phyloP scores from a whole-genome alignment of 2,329 filamentous ascomycete species.

The Colletotrichum shisoi region DNA sequence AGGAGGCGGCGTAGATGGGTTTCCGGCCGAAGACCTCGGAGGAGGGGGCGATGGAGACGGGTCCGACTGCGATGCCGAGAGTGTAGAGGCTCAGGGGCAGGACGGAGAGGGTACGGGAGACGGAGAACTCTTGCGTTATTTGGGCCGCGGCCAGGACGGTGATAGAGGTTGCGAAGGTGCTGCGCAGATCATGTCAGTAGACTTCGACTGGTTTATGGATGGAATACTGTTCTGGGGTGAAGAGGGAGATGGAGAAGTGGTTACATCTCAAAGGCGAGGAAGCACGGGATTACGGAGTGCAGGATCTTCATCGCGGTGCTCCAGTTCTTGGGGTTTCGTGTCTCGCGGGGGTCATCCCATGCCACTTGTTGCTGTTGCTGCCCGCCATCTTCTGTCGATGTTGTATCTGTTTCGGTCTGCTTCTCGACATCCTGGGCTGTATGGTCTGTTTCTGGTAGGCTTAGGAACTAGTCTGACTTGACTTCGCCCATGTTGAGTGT shows the following conservation, averaged over 20 bases:
- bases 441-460: not conserved
- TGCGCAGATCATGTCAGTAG: not conserved
- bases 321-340: slow-evolving; percentile 39
- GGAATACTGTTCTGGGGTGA: too few species aligned
- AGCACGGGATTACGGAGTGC: slow-evolving; percentile 38
- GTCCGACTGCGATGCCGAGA: slow-evolving; percentile 77
- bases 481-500: not conserved
- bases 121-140: slow-evolving; percentile 35
- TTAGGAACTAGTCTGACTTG: not conserved
- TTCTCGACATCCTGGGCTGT: slow-evolving; percentile 18
- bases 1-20: slow-evolving; percentile 74
- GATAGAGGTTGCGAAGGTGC: slow-evolving; percentile 37
- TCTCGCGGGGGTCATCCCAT: slow-evolving; percentile 36
- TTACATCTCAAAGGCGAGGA: slow-evolving; percentile 38
- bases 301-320: slow-evolving; percentile 14
- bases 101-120: slow-evolving; percentile 33
- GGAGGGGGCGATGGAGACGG: slow-evolving; percentile 79
- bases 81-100: slow-evolving; percentile 70
- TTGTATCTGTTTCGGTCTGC: not conserved
- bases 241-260: not conserved
- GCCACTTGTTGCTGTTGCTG: slow-evolving; percentile 2
- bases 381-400: slow-evolving; percentile 3
- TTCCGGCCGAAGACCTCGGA: slow-evolving; percentile 72
- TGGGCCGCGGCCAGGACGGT: slow-evolving; percentile 30
- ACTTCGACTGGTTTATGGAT: not conserved